Base-by-base conservation (phyloP, 495 filamentous ascomycete species). In the Penicillium goetzii region DNA sequence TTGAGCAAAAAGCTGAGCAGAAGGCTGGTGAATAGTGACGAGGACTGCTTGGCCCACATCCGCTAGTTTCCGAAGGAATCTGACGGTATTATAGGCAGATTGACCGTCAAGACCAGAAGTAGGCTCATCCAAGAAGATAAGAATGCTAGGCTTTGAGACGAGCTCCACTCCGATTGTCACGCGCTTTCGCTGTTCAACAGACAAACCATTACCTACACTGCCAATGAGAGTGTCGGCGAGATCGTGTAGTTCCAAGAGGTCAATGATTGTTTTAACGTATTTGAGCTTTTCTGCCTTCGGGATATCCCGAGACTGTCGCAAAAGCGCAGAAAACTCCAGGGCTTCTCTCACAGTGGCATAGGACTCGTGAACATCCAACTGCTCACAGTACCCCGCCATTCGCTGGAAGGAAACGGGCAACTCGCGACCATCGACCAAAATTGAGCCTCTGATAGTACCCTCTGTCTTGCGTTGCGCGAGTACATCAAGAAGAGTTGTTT, bases 371-470 rank as follows among this genome's bases (percentile, higher is more conserved):
- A 88, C 71, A 66, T 89, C 89, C 66, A 82, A 70, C 63, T 88
- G 86, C 60, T 88, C 83, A 41, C 79, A 82, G 69, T 85, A 88
- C 5, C 85, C 85, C 4, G 84, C 81, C 11, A 69, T 72, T 36
- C 93, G 86, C 68, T 95, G 92, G 83, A 97, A 97, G 0, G 90
- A 92, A 5, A 84, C 79, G 55, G 93, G 90, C 21, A 90, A 82
- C 14, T 84, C 89, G 19, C 82, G 84, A 1, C 92, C 93, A 63
- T 96, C 90, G 14, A 97, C 92, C 19, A 95, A 74, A 81, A 95
- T 90, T 54, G 93, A 89, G 21, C 93, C 93, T 3, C 83, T 84
- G 57, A 97, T 92, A 4, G 94, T 89, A 69, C 93, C 93, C 81
- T 92, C 91, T 0, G 89, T 90, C 50, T 89, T 92, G 68, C 93